These are phyloP conservation scores for Ceratobasidium sp. DNA, from an alignment of 1,284 basidiomycete genomes.

Conservation along the genomic window DNA sequence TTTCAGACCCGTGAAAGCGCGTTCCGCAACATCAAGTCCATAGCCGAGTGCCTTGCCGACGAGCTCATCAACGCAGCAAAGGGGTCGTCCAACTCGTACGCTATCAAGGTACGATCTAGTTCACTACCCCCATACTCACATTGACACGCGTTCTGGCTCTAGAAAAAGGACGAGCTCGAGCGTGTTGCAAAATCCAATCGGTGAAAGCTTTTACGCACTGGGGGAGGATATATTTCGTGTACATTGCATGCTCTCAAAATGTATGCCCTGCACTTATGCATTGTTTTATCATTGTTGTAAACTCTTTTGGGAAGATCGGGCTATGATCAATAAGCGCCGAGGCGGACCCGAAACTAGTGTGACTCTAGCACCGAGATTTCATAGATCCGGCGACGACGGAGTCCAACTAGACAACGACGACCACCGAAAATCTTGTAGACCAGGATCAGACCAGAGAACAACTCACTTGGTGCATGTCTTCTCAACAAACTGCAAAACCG, in stretches of 20 bases:
- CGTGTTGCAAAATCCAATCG: constrained; percentile 99
- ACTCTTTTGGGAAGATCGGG: constrained; percentile 17
- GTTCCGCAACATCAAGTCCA: constrained; percentile 99
- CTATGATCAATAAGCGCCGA: constrained; percentile 36
- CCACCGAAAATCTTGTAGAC: constrained; percentile 21
- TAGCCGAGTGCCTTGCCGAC: constrained; percentile 98
- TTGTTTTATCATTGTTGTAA: constrained; percentile 36
- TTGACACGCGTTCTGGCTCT: constrained; percentile 41
- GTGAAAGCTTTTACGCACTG: constrained; percentile 62
- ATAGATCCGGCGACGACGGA: constrained; percentile 13
- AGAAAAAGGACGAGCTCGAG: constrained; percentile 97
- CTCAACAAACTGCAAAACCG: constrained; percentile 46
- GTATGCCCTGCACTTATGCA: constrained; percentile 43
- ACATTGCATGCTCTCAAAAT: constrained; percentile 42
- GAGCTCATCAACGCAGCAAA: constrained; percentile 99
- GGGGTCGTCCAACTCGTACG: constrained; percentile 99
- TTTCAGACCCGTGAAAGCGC: constrained; percentile 95
- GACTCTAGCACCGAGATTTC: constrained; percentile 9
- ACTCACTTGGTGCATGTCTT: constrained; percentile 43
- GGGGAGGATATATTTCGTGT: constrained; percentile 40
- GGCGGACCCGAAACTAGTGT: not conserved
- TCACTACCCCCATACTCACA: not conserved
- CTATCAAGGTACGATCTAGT: constrained; percentile 82
- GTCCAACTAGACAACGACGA: constrained; percentile 25
- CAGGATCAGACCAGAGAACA: constrained; percentile 33